These are phyloP conservation scores for Alloteropsis semialata DNA, from an alignment of 176 grass and related monocot genomes.

Conservation along the genomic window DNA sequence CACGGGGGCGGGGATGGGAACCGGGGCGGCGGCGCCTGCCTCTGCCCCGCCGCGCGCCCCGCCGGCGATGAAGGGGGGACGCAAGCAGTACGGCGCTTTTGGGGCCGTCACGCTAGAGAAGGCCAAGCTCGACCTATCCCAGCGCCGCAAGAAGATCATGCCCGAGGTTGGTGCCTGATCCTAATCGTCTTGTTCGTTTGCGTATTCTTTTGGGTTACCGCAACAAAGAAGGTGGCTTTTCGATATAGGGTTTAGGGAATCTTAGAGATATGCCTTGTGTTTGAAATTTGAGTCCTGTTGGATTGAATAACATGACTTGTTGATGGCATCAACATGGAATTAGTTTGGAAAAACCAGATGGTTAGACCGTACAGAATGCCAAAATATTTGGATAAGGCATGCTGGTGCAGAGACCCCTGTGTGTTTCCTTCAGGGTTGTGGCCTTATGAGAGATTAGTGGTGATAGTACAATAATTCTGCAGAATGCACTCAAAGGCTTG, in stretches of 20 bases:
- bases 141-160: constrained; percentile 50
- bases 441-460: neutral
- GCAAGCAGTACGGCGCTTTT: constrained; percentile 58
- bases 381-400: constrained; percentile 24
- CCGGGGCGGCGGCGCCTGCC: constrained; percentile 23
- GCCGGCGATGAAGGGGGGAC: constrained; percentile 48
- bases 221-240: neutral
- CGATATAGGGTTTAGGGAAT: constrained; percentile 9
- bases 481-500: neutral
- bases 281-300: neutral
- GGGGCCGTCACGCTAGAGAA: constrained; percentile 64
- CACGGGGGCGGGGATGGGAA: neutral
- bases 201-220: neutral
- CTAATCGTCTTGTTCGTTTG: neutral
- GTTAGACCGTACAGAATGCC: neutral
- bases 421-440: neutral
- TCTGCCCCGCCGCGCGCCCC: constrained; percentile 20
- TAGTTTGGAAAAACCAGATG: neutral
- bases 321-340: neutral
- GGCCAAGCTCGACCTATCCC: constrained; percentile 67
- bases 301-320: neutral
- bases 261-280: neutral
- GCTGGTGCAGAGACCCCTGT: neutral
- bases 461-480: neutral
- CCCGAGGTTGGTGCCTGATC: constrained; percentile 59